Evolutionary conservation across 1,284 basidiomycete genomes (phyloP), one percentile per base, ranked within the genome.

Genomic region (Tilletiaria anomala): DNA sequence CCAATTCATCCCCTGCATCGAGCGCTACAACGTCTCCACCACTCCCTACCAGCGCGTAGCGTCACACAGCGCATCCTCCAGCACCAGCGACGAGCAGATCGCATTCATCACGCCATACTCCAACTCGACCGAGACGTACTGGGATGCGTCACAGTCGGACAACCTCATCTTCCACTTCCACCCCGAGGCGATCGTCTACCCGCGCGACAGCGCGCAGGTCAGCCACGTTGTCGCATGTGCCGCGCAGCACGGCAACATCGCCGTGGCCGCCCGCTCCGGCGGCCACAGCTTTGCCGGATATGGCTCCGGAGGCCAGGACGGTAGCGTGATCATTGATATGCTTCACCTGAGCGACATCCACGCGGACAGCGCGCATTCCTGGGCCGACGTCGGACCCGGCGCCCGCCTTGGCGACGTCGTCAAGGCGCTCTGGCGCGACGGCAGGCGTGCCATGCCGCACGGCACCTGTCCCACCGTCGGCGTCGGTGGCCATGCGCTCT

Each of bases 401-500:
- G 51, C 54, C n/a, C 39, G 62, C 1, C 48, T 70, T 1, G 68
- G 68, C 3, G 68, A 69, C 38, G 56, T 70, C 11, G 61, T 60
- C 20, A 55, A 67, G 24, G 58, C 48, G 5, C 47, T 70, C 6
- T 56, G 61, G 48, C 29, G 42, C 3, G 44, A 59, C 19, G 61
- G 54, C 10, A 42, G 47, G 18, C 45, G 58, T 11, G 68, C 51
- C 6, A 50, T 68, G 39, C 48, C 63, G 0, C 65, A 65, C n/a
- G 68, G 68, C 1, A 61, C 58, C 8, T 69, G 56, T 35, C 56
- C 67, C 1, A 56, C 56, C 14, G 67, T 69, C 20, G 68, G 68
- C 6, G 50, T 61, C 5, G 63, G 65, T 3, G 58, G 58, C 12
- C 65, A 69, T 32, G 57, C 58, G 6, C 51, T 58, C 12, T 68